phyloP scores from a whole-genome alignment of 2,329 filamentous ascomycete genomes.

The Trichoderma atrobrunneum region DNA sequence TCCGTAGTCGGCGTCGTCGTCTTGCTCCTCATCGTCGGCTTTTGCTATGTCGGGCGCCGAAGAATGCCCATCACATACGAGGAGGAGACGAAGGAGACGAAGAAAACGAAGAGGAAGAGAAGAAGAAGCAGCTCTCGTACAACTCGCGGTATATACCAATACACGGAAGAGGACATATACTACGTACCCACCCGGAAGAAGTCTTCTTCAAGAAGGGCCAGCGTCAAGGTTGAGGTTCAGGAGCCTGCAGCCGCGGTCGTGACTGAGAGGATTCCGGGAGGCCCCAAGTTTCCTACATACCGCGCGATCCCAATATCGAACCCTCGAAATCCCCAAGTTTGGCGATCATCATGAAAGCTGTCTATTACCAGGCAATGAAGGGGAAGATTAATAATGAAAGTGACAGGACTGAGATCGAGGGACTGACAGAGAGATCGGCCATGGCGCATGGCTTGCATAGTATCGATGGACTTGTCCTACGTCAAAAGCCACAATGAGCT shows the following conservation, averaged over 20 bases:
- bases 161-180: conserved; percentile 7
- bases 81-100: background rate
- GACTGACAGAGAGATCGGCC: background rate
- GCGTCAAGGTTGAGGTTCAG: background rate
- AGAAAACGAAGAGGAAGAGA: background rate
- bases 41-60: conserved; percentile 26
- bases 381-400: background rate
- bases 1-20: conserved; percentile 38
- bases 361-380: background rate
- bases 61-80: background rate
- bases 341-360: background rate
- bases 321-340: conserved; percentile 25
- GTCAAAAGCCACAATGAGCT: background rate
- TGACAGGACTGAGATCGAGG: background rate
- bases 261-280: conserved; percentile 33
- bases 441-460: background rate
- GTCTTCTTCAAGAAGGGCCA: background rate
- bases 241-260: conserved; percentile 23
- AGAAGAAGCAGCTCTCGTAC: background rate
- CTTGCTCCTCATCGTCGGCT: conserved; percentile 33
- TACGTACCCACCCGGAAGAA: background rate
- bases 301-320: conserved; percentile 35
- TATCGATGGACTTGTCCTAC: background rate
- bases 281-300: conserved; percentile 35
- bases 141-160: background rate